These are phyloP conservation scores for Acanthamoeba rhysodes DNA, from an alignment of 208 protist species.

Conservation along the genomic window DNA sequence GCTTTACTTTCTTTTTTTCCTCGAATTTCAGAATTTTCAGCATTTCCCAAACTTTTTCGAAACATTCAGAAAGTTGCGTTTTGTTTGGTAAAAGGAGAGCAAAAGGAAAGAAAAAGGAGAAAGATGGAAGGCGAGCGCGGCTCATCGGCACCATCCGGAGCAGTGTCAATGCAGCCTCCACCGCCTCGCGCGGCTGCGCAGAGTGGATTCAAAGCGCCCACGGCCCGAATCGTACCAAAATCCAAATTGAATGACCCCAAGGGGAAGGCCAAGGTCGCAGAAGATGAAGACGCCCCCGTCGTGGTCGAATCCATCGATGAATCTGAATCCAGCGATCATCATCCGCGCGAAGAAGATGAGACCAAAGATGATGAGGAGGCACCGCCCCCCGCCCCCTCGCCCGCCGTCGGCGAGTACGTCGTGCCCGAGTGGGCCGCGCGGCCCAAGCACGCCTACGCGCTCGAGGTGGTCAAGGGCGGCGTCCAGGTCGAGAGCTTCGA, in stretches of 20 bases:
- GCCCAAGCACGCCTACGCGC: slow-evolving; percentile 45
- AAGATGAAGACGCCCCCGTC: neutral
- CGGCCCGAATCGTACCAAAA: neutral
- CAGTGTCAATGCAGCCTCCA: neutral
- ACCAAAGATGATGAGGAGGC: neutral
- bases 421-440: slow-evolving; percentile 32
- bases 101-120: too few relatives aligned
- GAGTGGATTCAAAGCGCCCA: neutral
- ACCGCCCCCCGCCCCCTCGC: neutral
- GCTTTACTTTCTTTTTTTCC: too few relatives aligned
- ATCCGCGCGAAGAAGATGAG: neutral
- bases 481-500: slow-evolving; percentile 48
- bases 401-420: neutral
- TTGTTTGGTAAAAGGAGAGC: neutral
- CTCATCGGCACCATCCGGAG: neutral
- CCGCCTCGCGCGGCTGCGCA: neutral
- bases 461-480: slow-evolving; percentile 53
- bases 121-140: neutral
- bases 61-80: neutral
- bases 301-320: neutral
- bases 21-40: too few relatives aligned
- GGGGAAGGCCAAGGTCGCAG: neutral
- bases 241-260: neutral
- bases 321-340: neutral
- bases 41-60: too few relatives aligned